phyloP scores from a whole-genome alignment of 177 flowering plant genomes.

The Vitis hybrid region DNA sequence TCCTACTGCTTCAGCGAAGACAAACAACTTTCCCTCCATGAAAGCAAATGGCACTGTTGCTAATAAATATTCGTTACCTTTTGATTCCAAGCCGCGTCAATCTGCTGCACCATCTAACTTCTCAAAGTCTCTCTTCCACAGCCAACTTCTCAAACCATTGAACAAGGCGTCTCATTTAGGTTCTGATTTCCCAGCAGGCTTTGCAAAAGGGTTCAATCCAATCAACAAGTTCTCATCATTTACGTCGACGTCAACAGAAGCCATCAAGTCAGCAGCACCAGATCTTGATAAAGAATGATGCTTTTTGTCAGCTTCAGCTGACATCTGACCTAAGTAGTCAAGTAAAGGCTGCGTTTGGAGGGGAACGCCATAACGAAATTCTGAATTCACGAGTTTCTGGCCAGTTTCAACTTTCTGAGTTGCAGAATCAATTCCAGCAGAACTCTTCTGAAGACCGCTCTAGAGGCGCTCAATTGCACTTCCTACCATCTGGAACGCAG shows the following conservation, averaged over 20 bases:
- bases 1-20: conserved; percentile 29
- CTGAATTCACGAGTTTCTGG: conserved; percentile 51
- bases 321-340: conserved; percentile 47
- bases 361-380: conserved; percentile 45
- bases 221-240: conserved; percentile 37
- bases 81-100: neutral
- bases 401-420: conserved; percentile 55
- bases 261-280: conserved; percentile 65
- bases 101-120: conserved; percentile 22
- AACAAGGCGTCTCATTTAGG: conserved; percentile 48
- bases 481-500: conserved; percentile 40
- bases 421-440: conserved; percentile 62
- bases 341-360: conserved; percentile 49
- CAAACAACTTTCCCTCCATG: conserved; percentile 29
- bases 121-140: conserved; percentile 26
- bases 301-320: conserved; percentile 55
- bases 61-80: conserved; percentile 19
- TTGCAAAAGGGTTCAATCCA: conserved; percentile 28
- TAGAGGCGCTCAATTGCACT: conserved; percentile 33
- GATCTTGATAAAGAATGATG: conserved; percentile 46
- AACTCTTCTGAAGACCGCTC: conserved; percentile 40
- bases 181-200: conserved; percentile 32
- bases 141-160: conserved; percentile 27
- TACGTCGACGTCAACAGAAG: conserved; percentile 49
- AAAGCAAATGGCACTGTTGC: conserved; percentile 26